Evolutionary conservation across 176 grass and related monocot species (phyloP).

Genomic region (Areca catechu): DNA sequence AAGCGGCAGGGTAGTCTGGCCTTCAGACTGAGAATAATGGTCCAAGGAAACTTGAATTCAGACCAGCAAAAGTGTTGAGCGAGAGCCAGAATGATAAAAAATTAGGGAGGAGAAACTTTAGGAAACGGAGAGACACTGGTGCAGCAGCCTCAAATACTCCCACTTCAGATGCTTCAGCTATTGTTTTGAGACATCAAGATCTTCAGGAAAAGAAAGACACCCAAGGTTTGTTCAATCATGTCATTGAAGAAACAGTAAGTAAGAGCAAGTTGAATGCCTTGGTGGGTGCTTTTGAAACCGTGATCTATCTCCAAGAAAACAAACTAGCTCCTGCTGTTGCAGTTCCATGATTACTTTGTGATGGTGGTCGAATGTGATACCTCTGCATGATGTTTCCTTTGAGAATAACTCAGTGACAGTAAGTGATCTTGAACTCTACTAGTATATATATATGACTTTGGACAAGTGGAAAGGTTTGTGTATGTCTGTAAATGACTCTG

Average conservation of each 20-base stretch:
- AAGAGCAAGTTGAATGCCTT: slow-evolving; percentile 72
- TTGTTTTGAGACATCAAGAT: slow-evolving; percentile 45
- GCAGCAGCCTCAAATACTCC: slow-evolving; percentile 1
- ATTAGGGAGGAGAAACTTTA: background rate
- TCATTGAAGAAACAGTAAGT: slow-evolving; percentile 58
- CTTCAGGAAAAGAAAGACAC: slow-evolving; percentile 54
- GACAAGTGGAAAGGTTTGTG: no score
- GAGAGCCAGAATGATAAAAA: slow-evolving; percentile 9
- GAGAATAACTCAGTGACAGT: no score
- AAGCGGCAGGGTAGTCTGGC: slow-evolving; percentile 38
- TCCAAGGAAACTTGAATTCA: slow-evolving; percentile 34
- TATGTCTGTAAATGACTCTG: no score
- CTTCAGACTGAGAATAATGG: slow-evolving; percentile 14
- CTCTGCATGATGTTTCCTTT: no score
- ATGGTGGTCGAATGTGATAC: no score
- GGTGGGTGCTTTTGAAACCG: slow-evolving; percentile 62
- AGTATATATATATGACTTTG: no score
- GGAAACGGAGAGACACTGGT: background rate
- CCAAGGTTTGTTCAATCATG: slow-evolving; percentile 45
- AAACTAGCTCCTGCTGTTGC: slow-evolving; percentile 20
- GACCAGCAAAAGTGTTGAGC: slow-evolving; percentile 6
- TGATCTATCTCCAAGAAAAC: slow-evolving; percentile 48
- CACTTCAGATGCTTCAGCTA: slow-evolving; percentile 10
- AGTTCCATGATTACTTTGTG: background rate
- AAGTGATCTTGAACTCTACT: no score